Conservation (phyloP, 2,329 filamentous ascomycete genomes). For the Cercospora brassicicola region DNA sequence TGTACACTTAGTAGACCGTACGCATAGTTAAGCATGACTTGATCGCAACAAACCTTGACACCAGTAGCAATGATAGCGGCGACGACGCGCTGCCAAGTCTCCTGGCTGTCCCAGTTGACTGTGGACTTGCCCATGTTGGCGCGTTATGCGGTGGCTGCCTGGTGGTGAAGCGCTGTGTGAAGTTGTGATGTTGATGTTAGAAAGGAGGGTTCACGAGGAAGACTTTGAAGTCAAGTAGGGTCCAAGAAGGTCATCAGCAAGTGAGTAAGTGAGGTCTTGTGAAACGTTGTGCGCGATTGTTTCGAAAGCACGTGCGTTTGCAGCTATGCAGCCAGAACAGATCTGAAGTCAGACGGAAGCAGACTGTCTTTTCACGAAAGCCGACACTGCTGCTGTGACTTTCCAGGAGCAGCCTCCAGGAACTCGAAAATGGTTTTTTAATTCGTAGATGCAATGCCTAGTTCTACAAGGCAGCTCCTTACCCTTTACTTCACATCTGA, state of each 20-base stretch:
- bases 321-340: neutral
- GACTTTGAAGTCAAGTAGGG: neutral
- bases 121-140: slow-evolving; percentile 2
- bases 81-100: slow-evolving; percentile 44
- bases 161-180: neutral
- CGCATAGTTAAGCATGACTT: neutral
- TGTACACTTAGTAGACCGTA: neutral
- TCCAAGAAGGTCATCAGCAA: neutral
- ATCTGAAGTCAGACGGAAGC: neutral
- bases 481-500: neutral
- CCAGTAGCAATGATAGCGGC: slow-evolving; percentile 43
- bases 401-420: neutral
- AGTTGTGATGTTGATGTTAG: neutral
- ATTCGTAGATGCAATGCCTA: neutral
- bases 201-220: neutral
- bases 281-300: neutral
- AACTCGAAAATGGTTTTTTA: neutral
- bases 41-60: slow-evolving; percentile 34
- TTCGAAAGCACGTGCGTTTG: neutral
- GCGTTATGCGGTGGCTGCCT: neutral
- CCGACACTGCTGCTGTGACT: neutral
- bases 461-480: neutral
- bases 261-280: neutral
- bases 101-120: slow-evolving; percentile 42
- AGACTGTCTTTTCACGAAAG: neutral